Evolutionary conservation across 1,139 yeast genomes (phyloP), one percentile per base, ranked within the genome.

Genomic region (Pichia sp.): DNA sequence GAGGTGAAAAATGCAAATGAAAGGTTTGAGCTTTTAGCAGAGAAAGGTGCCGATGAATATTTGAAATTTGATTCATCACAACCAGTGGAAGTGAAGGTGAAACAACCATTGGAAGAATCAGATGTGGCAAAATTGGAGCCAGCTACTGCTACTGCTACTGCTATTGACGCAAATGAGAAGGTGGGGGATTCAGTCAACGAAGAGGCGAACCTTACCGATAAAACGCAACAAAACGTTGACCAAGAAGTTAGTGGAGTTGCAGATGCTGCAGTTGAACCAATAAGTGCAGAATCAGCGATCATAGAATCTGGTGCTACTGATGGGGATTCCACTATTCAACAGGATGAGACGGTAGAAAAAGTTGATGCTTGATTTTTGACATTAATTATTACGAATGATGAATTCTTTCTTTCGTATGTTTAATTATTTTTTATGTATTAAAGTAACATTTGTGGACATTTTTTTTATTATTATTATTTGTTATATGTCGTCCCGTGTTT

Each of bases 281-380:
- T 27, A 10, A 27, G 29, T 11, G 38, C 33, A 11, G 47, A 42
- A 32, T n/a, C 33, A 5, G 27, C 29, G 10, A 42, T 37, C 3
- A 44, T 42, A 31, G 51, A 48, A 37, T 31, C 31, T 16, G 39
- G 47, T 27, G 42, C 46, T 29, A 60, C 57, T 38, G 69, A 64
- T 49, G 67, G 64, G 29, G 68, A 63, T 45, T 59, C 65, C 7
- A 62, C 66, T 3, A 59, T 66, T 27, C 57, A 51, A 28, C 58
- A 55, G 37, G 58, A 54, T 40, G 59, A 53, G 36, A 51, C 57
- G 11, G 41, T 39, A 37, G 56, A 53, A 33, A 49, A 43, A 36
- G 50, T 48, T 27, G 45, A 40, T 27, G 37, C 47, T 33, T 52
- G 44, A 38, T 33, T 10, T 33, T 29, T 23, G 27, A 35, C 33